These are phyloP conservation scores for Xenoacremonium recifei DNA, from an alignment of 2,329 filamentous ascomycete species.

Conservation along the genomic window DNA sequence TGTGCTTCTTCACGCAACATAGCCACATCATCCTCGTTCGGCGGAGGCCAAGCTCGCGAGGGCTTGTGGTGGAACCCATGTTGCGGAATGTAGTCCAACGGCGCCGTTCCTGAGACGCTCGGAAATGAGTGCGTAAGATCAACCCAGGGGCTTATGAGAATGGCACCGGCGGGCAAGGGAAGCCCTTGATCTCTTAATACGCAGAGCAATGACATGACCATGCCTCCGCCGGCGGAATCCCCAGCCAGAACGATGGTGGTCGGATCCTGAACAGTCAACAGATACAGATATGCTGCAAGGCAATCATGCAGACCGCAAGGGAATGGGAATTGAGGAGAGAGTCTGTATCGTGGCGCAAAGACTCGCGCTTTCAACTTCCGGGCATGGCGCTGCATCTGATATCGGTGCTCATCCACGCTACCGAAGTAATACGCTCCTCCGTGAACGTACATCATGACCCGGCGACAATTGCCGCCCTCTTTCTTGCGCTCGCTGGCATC, in stretches of 20 bases:
- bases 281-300: constrained; percentile 80
- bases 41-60: constrained; percentile 88
- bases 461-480: constrained; percentile 57
- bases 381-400: constrained; percentile 95
- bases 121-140: constrained; percentile 96
- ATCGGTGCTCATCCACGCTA: constrained; percentile 94
- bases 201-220: constrained; percentile 79
- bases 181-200: constrained; percentile 78
- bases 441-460: constrained; percentile 91
- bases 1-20: constrained; percentile 51
- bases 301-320: constrained; percentile 91
- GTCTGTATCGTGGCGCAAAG: constrained; percentile 80
- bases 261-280: constrained; percentile 74
- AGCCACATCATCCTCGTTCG: constrained; percentile 71
- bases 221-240: constrained; percentile 90
- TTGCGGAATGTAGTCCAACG: constrained; percentile 83
- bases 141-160: constrained; percentile 93
- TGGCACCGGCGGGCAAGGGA: constrained; percentile 82
- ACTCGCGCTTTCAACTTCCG: constrained; percentile 89
- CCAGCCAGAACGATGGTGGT: constrained; percentile 84
- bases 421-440: constrained; percentile 96
- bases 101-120: constrained; percentile 71
- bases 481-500: constrained; percentile 69
- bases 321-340: constrained; percentile 93
- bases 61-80: constrained; percentile 90